Percentiles rank a stretch among this genome's conserved stretches.
These are phyloP conservation scores for Biscutella auriculata DNA, from an alignment of 441 rosid species.

Conservation along the genomic window DNA sequence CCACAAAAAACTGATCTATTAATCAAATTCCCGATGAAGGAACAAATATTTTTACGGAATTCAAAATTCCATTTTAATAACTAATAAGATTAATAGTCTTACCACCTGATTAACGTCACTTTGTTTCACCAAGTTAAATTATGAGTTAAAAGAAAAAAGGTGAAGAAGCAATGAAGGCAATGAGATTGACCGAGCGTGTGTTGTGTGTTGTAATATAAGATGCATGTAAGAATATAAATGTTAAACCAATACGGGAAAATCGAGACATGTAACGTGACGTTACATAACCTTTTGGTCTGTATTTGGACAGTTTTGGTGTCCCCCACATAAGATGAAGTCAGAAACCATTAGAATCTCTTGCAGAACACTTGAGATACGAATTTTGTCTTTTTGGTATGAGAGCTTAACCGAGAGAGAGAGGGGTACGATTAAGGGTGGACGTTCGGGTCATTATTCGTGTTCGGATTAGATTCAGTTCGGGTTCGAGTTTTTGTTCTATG, in stretches of 20 bases:
- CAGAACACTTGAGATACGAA: constrained; percentile 20
- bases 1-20: no score
- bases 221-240: neutral
- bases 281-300: constrained; percentile 21
- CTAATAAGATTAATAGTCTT: no score
- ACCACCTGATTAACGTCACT: no score
- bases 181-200: constrained; percentile 14
- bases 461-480: no score
- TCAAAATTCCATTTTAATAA: no score
- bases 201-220: neutral
- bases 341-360: constrained; percentile 19
- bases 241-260: constrained; percentile 19
- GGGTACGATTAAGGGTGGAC: no score
- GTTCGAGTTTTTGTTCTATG: no score
- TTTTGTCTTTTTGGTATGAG: neutral
- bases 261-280: constrained; percentile 24
- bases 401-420: constrained; percentile 17
- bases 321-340: constrained; percentile 1
- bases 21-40: no score
- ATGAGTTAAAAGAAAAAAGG: no score
- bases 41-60: no score
- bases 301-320: constrained; percentile 15
- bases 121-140: no score
- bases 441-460: no score
- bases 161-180: neutral